Conservation (phyloP, 116 monocot genomes). For the Iris pallida region DNA sequence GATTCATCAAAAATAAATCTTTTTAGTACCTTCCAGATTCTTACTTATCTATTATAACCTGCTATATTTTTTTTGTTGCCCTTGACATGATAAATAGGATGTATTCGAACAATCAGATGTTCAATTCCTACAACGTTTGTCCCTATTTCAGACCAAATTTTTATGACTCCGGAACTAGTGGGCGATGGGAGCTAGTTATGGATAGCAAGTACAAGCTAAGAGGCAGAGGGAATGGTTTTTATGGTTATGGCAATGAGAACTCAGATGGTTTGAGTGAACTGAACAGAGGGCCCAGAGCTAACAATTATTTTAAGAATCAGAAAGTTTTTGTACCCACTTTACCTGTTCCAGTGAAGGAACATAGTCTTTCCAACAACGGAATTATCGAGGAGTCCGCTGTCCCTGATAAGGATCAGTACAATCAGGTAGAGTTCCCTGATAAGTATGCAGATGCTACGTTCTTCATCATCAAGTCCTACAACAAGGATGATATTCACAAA, state of each 20-base stretch:
- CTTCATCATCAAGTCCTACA: conserved; percentile 56
- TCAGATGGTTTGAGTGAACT: conserved; percentile 63
- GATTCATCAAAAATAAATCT: no score
- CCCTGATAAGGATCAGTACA: conserved; percentile 42
- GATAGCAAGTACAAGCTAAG: conserved; percentile 63
- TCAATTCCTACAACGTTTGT: conserved; percentile 45
- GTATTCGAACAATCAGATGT: conserved; percentile 28
- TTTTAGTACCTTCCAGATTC: no score
- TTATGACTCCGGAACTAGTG: conserved; percentile 49
- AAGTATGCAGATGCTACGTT: conserved; percentile 44
- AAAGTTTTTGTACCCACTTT: conserved; percentile 32
- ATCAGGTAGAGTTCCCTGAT: conserved; percentile 30
- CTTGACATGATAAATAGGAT: conserved; percentile 22
- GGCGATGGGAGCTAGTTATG: conserved; percentile 23
- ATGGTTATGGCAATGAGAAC: conserved; percentile 55
- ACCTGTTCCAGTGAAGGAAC: conserved; percentile 37
- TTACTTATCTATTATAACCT: no score
- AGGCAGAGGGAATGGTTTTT: conserved; percentile 50
- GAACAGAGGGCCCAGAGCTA: conserved; percentile 74
- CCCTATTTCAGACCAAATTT: conserved; percentile 35
- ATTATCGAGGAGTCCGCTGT: conserved; percentile 37
- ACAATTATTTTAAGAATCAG: conserved; percentile 37
- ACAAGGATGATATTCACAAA: conserved; percentile 57
- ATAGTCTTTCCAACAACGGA: conserved; percentile 23
- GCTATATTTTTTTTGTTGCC: neutral